Conservation (phyloP, 768 basidiomycete genomes). For the Dioszegia aurantiaca region DNA sequence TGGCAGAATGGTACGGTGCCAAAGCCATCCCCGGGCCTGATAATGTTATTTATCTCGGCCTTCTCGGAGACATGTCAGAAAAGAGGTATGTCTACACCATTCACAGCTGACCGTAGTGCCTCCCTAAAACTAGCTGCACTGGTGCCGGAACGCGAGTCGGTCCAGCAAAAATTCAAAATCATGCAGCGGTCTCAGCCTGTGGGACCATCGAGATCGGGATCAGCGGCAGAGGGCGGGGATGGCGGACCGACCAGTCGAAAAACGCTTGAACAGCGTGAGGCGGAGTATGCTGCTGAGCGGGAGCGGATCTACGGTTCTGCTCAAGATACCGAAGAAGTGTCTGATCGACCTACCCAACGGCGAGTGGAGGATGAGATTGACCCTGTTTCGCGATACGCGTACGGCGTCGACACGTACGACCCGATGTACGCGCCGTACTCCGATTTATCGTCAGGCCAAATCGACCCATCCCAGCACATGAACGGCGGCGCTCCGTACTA, state of each 20-base stretch:
- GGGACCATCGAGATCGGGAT: not conserved
- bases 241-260: slow-evolving; percentile 23
- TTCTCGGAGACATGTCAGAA: slow-evolving; percentile 26
- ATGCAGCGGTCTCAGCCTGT: slow-evolving; percentile 30
- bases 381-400: slow-evolving; percentile 33
- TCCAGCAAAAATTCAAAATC: slow-evolving; percentile 34
- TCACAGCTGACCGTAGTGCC: slow-evolving; percentile 17
- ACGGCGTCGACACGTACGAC: slow-evolving; percentile 22
- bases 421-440: slow-evolving; percentile 21
- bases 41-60: slow-evolving; percentile 30
- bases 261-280: slow-evolving; percentile 43
- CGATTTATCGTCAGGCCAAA: no score
- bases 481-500: not conserved
- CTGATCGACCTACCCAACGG: not conserved
- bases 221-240: slow-evolving; percentile 21
- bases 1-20: slow-evolving; percentile 48
- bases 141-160: slow-evolving; percentile 25
- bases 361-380: slow-evolving; percentile 31
- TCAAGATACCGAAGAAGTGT: slow-evolving; percentile 3
- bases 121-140: slow-evolving; percentile 26
- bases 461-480: no score
- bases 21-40: slow-evolving; percentile 37
- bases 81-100: slow-evolving; percentile 24
- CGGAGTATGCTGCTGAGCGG: slow-evolving; percentile 34
- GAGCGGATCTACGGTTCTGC: slow-evolving; percentile 35